Evolutionary conservation across 805 yeast species (phyloP).

Genomic region (Saccharomycopsis sp.): DNA sequence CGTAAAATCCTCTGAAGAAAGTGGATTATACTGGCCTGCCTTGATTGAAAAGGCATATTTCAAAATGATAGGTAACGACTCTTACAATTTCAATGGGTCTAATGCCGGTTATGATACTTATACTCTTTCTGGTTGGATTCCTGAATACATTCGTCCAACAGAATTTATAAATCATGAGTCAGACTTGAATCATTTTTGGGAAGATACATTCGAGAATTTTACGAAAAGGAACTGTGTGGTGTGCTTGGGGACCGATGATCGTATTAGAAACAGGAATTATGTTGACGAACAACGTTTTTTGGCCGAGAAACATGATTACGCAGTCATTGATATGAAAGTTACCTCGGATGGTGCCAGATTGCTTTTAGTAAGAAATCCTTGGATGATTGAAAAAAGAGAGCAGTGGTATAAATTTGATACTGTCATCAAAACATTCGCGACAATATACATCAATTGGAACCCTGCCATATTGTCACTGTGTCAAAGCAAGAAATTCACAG

Average conservation of each 20-base stretch:
- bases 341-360: conserved; percentile 20
- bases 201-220: conserved; percentile 27
- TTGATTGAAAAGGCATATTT: conserved; percentile 72
- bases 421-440: conserved; percentile 34
- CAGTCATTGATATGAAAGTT: conserved; percentile 36
- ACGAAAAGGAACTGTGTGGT: conserved; percentile 34
- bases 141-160: conserved; percentile 40
- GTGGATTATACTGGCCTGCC: conserved; percentile 50
- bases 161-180: conserved; percentile 26
- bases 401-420: conserved; percentile 25
- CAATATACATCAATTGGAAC: conserved; percentile 63
- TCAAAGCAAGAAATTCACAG: conserved; percentile 24
- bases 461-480: conserved; percentile 24
- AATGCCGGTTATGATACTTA: conserved; percentile 66
- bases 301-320: conserved; percentile 62
- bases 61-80: conserved; percentile 41
- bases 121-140: conserved; percentile 62
- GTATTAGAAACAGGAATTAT: too few species aligned
- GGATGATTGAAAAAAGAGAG: conserved; percentile 25
- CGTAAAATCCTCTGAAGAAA: conserved; percentile 15
- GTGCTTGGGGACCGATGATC: conserved; percentile 44
- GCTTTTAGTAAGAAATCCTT: conserved; percentile 39
- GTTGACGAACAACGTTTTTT: conserved; percentile 24
- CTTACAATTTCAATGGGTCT: conserved; percentile 63
- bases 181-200: conserved; percentile 28